Conservation (phyloP, 225 moss, liverwort and hornwort genomes). For the Lunularia cruciata region DNA sequence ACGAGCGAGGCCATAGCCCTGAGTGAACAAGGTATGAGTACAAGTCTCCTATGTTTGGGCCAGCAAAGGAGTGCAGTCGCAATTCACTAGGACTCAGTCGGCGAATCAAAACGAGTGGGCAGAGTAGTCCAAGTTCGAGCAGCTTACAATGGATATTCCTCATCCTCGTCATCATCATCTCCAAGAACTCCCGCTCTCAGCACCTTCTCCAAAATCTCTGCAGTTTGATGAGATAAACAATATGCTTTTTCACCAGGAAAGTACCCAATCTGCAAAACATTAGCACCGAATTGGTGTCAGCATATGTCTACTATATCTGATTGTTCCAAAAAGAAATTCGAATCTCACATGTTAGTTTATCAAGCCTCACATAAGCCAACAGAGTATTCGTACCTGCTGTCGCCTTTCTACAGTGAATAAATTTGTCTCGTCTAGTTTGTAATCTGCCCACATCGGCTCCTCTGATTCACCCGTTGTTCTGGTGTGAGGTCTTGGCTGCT, state of each 20-base stretch:
- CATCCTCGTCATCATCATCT: slow-evolving; percentile 84
- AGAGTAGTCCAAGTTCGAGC: slow-evolving; percentile 68
- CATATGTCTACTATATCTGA: too few species aligned
- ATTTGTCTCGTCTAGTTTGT: slow-evolving; percentile 75
- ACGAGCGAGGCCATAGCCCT: slow-evolving; percentile 1
- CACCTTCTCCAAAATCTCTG: slow-evolving; percentile 82
- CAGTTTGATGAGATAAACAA: slow-evolving; percentile 85
- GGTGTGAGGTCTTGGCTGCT: slow-evolving; percentile 70
- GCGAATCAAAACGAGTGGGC: slow-evolving; percentile 10
- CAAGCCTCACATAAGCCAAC: too few species aligned
- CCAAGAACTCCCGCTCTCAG: slow-evolving; percentile 90
- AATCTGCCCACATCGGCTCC: slow-evolving; percentile 77
- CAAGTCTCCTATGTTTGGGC: slow-evolving; percentile 18
- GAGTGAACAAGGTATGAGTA: slow-evolving; percentile 6
- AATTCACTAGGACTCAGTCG: slow-evolving; percentile 13
- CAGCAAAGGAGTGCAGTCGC: neutral
- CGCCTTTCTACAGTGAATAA: slow-evolving; percentile 69
- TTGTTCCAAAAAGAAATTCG: too few species aligned
- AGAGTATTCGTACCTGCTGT: slow-evolving; percentile 65
- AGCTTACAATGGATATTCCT: slow-evolving; percentile 96
- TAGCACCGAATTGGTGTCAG: neutral
- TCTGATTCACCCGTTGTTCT: slow-evolving; percentile 63
- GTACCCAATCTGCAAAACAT: slow-evolving; percentile 65
- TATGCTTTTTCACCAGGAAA: slow-evolving; percentile 76
- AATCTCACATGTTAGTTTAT: too few species aligned